These are phyloP conservation scores for Venturia carpophila DNA, from an alignment of 2,329 filamentous ascomycete genomes.

Conservation along the genomic window DNA sequence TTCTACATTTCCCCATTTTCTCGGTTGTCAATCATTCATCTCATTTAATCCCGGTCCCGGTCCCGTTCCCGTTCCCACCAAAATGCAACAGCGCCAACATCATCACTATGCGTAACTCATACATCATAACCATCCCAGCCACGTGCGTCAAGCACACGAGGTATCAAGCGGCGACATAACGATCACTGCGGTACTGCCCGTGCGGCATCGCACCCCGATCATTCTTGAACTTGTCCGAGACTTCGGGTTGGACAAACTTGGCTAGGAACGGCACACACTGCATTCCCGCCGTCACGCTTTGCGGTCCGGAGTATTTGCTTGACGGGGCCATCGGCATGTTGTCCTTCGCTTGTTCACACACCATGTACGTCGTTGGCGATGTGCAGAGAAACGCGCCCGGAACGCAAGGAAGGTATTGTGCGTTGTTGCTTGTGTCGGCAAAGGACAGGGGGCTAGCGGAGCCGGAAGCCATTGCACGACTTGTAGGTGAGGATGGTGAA, in stretches of 20 bases:
- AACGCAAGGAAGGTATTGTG: slow-evolving; percentile 17
- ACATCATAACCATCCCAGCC: background rate
- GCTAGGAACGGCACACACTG: slow-evolving; percentile 12
- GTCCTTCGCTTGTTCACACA: slow-evolving; percentile 5
- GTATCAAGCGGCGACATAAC: slow-evolving; percentile 4
- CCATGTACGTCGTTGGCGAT: slow-evolving; percentile 12
- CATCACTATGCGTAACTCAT: background rate
- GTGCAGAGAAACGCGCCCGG: slow-evolving; percentile 18
- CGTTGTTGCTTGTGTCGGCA: background rate
- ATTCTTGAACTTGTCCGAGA: background rate
- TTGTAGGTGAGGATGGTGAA: background rate
- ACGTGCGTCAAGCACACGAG: background rate
- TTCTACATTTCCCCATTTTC: no score
- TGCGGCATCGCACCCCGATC: background rate
- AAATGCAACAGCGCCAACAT: background rate
- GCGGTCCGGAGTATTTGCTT: background rate
- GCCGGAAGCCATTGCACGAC: background rate
- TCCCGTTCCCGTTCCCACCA: no score
- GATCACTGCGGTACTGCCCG: slow-evolving; percentile 14
- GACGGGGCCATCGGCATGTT: background rate
- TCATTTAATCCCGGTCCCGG: no score
- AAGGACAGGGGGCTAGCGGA: background rate
- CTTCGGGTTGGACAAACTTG: background rate
- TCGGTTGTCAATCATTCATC: no score
- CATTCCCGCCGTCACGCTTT: slow-evolving; percentile 5